phyloP scores from a whole-genome alignment of 805 yeast species.

The Candida awuae region DNA sequence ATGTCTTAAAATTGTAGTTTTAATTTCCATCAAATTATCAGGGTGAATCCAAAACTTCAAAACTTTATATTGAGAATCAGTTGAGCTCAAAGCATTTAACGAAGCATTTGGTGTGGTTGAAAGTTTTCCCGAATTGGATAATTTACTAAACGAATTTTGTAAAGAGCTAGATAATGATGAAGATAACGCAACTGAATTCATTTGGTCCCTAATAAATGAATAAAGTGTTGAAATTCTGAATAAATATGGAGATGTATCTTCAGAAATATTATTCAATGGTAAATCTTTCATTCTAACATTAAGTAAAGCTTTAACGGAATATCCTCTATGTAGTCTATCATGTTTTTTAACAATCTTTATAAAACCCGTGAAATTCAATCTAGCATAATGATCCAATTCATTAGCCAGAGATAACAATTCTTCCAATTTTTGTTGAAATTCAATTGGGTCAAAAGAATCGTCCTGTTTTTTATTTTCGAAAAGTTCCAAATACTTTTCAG shows the following conservation, averaged over 20 bases:
- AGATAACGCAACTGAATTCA: constrained; percentile 30
- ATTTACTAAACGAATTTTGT: constrained; percentile 39
- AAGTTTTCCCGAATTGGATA: constrained; percentile 34
- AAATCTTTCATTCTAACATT: constrained; percentile 79
- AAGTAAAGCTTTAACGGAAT: constrained; percentile 83
- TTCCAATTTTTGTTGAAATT: constrained; percentile 65
- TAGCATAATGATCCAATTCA: constrained; percentile 81
- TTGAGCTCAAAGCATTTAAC: constrained; percentile 8
- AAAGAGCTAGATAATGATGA: constrained; percentile 31
- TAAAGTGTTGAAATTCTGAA: constrained; percentile 76
- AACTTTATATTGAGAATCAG: constrained; percentile 39
- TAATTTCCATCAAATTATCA: constrained; percentile 95
- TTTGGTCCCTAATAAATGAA: constrained; percentile 72
- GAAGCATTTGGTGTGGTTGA: constrained; percentile 29
- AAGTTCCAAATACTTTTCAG: constrained; percentile 33
- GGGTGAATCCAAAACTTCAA: constrained; percentile 95
- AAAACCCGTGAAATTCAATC: constrained; percentile 92
- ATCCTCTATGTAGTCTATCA: constrained; percentile 80
- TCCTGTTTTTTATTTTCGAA: constrained; percentile 22
- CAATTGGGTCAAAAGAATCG: constrained; percentile 44
- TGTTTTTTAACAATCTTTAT: constrained; percentile 92
- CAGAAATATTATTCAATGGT: constrained; percentile 74
- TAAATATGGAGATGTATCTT: constrained; percentile 87
- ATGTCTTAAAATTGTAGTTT: constrained; percentile 88
- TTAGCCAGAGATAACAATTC: constrained; percentile 66